These are phyloP conservation scores for Russula brevipes DNA, from an alignment of 768 basidiomycete species.

Conservation along the genomic window DNA sequence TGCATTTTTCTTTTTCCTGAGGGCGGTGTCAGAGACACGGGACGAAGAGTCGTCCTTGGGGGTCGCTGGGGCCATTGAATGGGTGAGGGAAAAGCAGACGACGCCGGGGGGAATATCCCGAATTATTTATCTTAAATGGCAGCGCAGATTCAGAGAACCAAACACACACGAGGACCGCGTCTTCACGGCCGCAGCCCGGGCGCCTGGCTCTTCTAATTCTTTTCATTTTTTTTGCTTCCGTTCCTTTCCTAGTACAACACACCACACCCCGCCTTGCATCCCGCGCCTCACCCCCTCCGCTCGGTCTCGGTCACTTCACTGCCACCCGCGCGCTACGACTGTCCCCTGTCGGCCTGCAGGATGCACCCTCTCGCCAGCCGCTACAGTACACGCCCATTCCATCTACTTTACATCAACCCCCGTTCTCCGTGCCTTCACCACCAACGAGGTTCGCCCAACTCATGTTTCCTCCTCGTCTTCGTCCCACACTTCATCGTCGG, in stretches of 20 bases:
- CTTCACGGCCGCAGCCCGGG: not conserved
- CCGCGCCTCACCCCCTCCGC: slow-evolving; percentile 15
- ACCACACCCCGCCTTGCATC: not conserved
- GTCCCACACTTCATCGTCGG: slow-evolving; percentile 27
- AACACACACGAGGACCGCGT: slow-evolving; percentile 57
- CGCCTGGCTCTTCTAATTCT: slow-evolving; percentile 7
- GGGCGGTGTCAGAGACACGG: slow-evolving; percentile 59
- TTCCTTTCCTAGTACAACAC: not conserved
- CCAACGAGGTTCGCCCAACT: not conserved
- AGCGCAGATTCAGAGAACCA: slow-evolving; percentile 58
- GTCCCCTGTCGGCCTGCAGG: not conserved
- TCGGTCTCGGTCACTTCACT: not conserved
- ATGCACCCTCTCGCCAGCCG: not conserved
- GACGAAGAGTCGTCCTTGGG: slow-evolving; percentile 35
- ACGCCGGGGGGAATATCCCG: slow-evolving; percentile 26
- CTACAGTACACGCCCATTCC: not conserved
- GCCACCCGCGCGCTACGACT: not conserved
- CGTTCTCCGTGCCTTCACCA: not conserved
- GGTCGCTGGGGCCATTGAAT: slow-evolving; percentile 31
- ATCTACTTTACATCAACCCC: not conserved
- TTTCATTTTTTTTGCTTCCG: slow-evolving; percentile 17
- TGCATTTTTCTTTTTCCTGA: slow-evolving; percentile 85
- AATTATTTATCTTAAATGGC: slow-evolving; percentile 33
- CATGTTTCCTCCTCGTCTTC: slow-evolving; percentile 19
- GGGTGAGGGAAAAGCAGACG: slow-evolving; percentile 25